These are phyloP conservation scores for Botrytis byssoidea DNA, from an alignment of 2,329 filamentous ascomycete species.

Conservation along the genomic window DNA sequence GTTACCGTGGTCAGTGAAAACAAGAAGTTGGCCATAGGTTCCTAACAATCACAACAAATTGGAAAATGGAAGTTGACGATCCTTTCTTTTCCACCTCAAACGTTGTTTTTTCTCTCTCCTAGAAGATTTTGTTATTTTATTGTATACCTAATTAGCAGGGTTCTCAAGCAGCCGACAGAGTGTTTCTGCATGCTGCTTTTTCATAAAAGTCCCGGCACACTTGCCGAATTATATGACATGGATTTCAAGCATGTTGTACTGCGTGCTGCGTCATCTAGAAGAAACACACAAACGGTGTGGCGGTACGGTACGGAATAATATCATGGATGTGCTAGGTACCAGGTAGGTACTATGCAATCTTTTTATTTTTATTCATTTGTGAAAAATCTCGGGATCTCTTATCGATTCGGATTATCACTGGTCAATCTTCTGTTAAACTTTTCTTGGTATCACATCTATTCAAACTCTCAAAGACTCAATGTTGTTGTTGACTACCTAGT, in stretches of 20 bases:
- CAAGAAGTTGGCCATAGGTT: conserved; percentile 2
- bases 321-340: background rate
- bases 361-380: background rate
- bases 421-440: background rate
- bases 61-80: background rate
- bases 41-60: background rate
- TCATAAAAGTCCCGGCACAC: conserved; percentile 11
- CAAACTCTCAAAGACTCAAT: background rate
- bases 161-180: conserved; percentile 6
- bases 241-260: conserved; percentile 13
- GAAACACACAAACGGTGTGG: conserved; percentile 21
- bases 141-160: background rate
- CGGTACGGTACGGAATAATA: conserved; percentile 18
- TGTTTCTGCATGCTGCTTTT: conserved; percentile 21
- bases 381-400: background rate
- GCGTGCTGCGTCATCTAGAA: conserved; percentile 21
- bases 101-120: background rate
- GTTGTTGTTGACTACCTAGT: background rate
- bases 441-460: background rate
- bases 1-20: background rate
- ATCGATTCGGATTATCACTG: conserved; percentile 3
- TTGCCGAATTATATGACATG: conserved; percentile 19
- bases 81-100: conserved; percentile 1
- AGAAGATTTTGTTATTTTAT: background rate
- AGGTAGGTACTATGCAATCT: background rate